phyloP scores from a whole-genome alignment of 2,329 filamentous ascomycete genomes.

The Talaromyces sp. region DNA sequence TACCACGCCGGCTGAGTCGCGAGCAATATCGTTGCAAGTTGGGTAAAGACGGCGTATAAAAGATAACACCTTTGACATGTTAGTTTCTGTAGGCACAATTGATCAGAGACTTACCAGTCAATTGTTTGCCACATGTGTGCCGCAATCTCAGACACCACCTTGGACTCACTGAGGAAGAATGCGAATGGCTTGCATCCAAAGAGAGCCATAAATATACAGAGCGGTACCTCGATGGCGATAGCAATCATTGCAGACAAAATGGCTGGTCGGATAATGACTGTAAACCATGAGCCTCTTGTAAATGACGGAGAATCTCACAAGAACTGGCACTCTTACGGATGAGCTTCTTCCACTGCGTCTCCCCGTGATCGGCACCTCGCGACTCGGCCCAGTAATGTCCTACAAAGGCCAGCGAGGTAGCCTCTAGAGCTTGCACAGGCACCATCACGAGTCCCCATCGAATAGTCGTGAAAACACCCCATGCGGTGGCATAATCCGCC shows the following conservation, averaged over 20 bases:
- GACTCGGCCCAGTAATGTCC: neutral
- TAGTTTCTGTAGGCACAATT: neutral
- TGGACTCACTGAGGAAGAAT: neutral
- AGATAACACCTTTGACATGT: neutral
- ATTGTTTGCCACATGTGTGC: neutral
- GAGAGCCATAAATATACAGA: neutral
- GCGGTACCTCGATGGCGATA: neutral
- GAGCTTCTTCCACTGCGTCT: neutral
- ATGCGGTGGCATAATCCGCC: neutral
- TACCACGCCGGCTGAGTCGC: neutral
- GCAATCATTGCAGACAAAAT: neutral
- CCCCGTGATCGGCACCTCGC: neutral
- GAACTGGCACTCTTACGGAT: neutral
- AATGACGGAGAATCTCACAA: neutral
- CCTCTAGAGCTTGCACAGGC: neutral
- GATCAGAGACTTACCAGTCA: neutral
- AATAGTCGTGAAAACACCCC: neutral
- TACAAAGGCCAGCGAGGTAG: neutral
- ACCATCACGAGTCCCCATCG: neutral
- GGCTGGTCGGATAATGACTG: neutral
- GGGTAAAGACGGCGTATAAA: neutral
- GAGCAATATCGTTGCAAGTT: neutral
- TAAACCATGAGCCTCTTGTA: neutral
- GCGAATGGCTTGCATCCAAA: neutral
- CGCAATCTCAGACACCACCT: neutral